Percentiles rank a stretch among this genome's conserved stretches.
Evolutionary conservation across 345 rosid genomes (phyloP).

Genomic region (Limnanthes douglasii): DNA sequence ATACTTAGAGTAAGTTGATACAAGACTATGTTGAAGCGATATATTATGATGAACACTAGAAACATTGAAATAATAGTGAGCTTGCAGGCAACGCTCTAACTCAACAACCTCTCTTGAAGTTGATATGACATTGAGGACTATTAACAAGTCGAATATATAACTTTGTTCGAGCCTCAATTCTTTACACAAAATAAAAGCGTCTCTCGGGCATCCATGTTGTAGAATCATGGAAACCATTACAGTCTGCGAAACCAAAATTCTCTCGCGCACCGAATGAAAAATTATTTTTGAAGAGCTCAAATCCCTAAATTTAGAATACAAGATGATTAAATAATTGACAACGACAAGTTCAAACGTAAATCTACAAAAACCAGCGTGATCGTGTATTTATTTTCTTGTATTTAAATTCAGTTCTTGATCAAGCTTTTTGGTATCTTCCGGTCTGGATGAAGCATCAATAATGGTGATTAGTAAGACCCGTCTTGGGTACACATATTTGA

Average conservation of each 20-base stretch:
- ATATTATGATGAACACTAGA: constrained; percentile 11
- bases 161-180: constrained; percentile 11
- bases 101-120: constrained; percentile 20
- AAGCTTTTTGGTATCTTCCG: too few species aligned
- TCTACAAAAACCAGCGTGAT: constrained; percentile 17
- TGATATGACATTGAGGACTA: constrained; percentile 13
- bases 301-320: constrained; percentile 33
- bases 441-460: too few species aligned
- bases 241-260: constrained; percentile 30
- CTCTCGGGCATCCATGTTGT: constrained; percentile 16
- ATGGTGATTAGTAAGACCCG: too few species aligned
- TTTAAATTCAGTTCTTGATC: too few species aligned
- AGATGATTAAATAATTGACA: constrained; percentile 18
- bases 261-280: constrained; percentile 15
- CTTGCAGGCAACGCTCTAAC: constrained; percentile 21
- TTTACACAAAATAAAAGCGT: constrained; percentile 20
- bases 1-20: constrained; percentile 34
- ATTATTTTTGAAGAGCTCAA: constrained; percentile 19
- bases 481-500: too few species aligned
- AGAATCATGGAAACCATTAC: constrained; percentile 23
- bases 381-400: constrained; percentile 28
- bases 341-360: constrained; percentile 12
- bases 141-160: constrained; percentile 16
- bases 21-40: constrained; percentile 23
- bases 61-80: constrained; percentile 18